These are phyloP conservation scores for Cystobasidium slooffiae DNA, from an alignment of 1,284 basidiomycete genomes.

Conservation along the genomic window DNA sequence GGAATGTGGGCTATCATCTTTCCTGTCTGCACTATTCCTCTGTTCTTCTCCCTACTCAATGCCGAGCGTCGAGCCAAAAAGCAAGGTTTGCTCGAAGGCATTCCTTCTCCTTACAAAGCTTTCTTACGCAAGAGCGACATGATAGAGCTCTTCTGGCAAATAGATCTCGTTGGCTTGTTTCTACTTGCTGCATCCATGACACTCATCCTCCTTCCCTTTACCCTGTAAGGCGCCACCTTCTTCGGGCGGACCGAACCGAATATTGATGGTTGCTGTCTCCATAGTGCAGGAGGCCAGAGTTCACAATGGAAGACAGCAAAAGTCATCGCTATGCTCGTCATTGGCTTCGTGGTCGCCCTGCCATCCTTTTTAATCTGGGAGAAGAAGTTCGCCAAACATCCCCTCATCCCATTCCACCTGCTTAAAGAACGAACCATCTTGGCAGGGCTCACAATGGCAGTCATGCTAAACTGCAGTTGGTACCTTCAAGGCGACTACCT, in stretches of 20 bases:
- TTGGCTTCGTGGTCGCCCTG: conserved; percentile 56
- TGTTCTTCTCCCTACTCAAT: conserved; percentile 54
- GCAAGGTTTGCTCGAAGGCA: conserved; percentile 53
- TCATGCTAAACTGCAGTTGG: conserved; percentile 58
- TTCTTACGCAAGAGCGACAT: conserved; percentile 49
- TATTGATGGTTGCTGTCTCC: background rate
- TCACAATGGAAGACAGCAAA: conserved; percentile 55
- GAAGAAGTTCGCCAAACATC: conserved; percentile 55
- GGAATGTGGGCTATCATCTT: conserved; percentile 60
- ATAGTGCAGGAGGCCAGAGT: conserved; percentile 43
- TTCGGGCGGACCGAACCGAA: background rate
- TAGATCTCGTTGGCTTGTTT: conserved; percentile 58
- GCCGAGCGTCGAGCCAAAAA: conserved; percentile 51
- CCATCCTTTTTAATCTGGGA: conserved; percentile 59
- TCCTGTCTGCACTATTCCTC: conserved; percentile 56
- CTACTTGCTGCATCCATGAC: conserved; percentile 47
- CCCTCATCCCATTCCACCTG: conserved; percentile 57
- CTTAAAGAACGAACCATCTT: conserved; percentile 58
- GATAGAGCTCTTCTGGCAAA: conserved; percentile 58
- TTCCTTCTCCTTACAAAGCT: conserved; percentile 53
- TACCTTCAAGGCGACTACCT: conserved; percentile 58
- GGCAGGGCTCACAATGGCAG: conserved; percentile 57
- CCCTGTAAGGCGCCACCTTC: conserved; percentile 17
- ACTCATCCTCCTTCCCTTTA: conserved; percentile 29
- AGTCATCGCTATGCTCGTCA: conserved; percentile 58